Percentiles rank a stretch among this genome's conserved stretches.
Conservation (phyloP, 1,284 basidiomycete species). For the Pyrrhoderma noxium region DNA sequence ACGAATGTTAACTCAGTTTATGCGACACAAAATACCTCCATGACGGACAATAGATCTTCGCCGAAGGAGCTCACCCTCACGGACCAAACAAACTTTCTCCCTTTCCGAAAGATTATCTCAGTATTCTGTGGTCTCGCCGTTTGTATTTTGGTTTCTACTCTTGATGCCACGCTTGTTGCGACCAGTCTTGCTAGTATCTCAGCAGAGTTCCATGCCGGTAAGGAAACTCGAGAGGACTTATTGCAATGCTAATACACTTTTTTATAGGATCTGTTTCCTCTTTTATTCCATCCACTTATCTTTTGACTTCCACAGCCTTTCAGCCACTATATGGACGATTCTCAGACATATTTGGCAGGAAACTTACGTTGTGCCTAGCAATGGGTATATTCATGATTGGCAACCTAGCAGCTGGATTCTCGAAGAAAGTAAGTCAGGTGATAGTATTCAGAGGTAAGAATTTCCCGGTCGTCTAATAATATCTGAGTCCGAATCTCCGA, state of each 20-base stretch:
- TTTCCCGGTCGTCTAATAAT: conserved; percentile 40
- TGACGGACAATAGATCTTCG: background rate
- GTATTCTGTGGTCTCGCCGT: conserved; percentile 57
- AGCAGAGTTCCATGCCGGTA: conserved; percentile 48
- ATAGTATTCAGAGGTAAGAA: too few species aligned
- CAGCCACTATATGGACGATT: conserved; percentile 61
- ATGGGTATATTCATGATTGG: conserved; percentile 60
- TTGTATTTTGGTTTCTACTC: conserved; percentile 47
- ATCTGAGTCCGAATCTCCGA: background rate
- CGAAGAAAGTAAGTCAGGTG: conserved; percentile 57
- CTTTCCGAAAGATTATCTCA: conserved; percentile 55
- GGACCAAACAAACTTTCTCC: conserved; percentile 74
- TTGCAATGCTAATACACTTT: background rate
- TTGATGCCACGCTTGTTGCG: conserved; percentile 62
- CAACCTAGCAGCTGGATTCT: conserved; percentile 51
- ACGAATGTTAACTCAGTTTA: too few species aligned
- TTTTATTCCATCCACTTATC: conserved; percentile 65
- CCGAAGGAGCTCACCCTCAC: conserved; percentile 32
- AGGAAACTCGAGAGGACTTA: conserved; percentile 22
- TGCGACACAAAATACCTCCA: too few species aligned
- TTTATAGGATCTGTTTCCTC: conserved; percentile 43
- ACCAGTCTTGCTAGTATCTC: conserved; percentile 67
- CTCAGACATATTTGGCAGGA: conserved; percentile 73
- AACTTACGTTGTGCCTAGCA: conserved; percentile 50
- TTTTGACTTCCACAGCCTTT: conserved; percentile 59